These are phyloP conservation scores for Pelargonium myrrhifolium DNA, from an alignment of 441 rosid genomes.

Conservation along the genomic window DNA sequence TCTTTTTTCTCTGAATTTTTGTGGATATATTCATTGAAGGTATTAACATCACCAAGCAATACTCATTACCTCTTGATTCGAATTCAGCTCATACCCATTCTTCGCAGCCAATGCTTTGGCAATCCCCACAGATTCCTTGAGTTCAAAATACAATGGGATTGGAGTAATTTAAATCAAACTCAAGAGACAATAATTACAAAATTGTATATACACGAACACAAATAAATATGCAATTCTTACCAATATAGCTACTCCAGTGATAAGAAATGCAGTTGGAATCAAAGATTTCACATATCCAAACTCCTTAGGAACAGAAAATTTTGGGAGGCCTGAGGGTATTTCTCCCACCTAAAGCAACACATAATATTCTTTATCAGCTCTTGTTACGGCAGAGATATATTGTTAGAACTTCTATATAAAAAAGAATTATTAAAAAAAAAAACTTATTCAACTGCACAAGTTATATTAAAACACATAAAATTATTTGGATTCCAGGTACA, in stretches of 20 bases:
- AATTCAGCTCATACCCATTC: conserved; percentile 85
- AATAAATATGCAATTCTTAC: conserved; percentile 36
- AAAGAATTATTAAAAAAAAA: too few relatives aligned
- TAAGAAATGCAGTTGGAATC: conserved; percentile 83
- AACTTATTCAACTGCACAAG: background rate
- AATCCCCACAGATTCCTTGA: conserved; percentile 91
- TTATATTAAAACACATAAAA: background rate
- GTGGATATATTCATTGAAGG: background rate
- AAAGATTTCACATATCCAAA: conserved; percentile 53
- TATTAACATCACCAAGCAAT: background rate
- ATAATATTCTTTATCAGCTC: conserved; percentile 20
- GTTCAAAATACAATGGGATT: conserved; percentile 16
- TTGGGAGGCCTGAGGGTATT: conserved; percentile 89
- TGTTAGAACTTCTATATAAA: background rate
- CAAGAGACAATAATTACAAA: background rate
- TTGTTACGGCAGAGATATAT: background rate
- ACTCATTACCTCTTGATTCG: conserved; percentile 75
- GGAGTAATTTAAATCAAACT: conserved; percentile 14
- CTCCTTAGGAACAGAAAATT: conserved; percentile 64
- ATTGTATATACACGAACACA: background rate
- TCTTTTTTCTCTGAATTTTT: background rate
- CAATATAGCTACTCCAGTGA: conserved; percentile 95
- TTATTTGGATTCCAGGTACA: background rate
- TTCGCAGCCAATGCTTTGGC: conserved; percentile 96
- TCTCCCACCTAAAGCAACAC: conserved; percentile 70